These are phyloP conservation scores for Harrya chromipes DNA, from an alignment of 768 basidiomycete species.

Conservation along the genomic window DNA sequence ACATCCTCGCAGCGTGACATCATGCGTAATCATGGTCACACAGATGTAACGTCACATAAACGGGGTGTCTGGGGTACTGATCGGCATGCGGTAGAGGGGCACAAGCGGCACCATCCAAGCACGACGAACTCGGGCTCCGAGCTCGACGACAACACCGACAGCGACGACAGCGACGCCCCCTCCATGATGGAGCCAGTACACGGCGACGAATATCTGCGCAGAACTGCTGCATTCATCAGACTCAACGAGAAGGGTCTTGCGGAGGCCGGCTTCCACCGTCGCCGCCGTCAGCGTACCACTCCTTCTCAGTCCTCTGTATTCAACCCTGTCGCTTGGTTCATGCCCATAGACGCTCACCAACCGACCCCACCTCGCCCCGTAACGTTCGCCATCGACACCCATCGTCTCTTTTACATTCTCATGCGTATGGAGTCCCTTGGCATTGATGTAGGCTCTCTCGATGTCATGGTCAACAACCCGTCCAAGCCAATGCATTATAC, in stretches of 20 bases:
- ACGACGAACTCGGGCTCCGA: not conserved
- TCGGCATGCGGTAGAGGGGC: slow-evolving; percentile 21
- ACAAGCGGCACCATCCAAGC: slow-evolving; percentile 10
- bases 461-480: slow-evolving; percentile 69
- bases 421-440: slow-evolving; percentile 82
- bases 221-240: slow-evolving; percentile 68
- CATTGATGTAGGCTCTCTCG: slow-evolving; percentile 75
- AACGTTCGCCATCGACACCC: slow-evolving; percentile 67
- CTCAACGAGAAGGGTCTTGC: slow-evolving; percentile 72
- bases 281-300: slow-evolving; percentile 37
- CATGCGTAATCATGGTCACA: slow-evolving; percentile 22
- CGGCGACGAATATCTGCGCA: slow-evolving; percentile 75
- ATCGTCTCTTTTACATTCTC: slow-evolving; percentile 85
- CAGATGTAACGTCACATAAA: slow-evolving; percentile 13
- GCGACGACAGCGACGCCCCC: slow-evolving; percentile 5
- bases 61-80: slow-evolving; percentile 24
- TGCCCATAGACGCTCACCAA: slow-evolving; percentile 16
- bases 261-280: slow-evolving; percentile 53
- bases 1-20: slow-evolving; percentile 16
- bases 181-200: slow-evolving; percentile 48
- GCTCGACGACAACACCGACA: slow-evolving; percentile 6
- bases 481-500: slow-evolving; percentile 76
- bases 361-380: slow-evolving; percentile 52
- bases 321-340: slow-evolving; percentile 65
- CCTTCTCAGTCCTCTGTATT: slow-evolving; percentile 40